Base-by-base conservation (phyloP, 1,284 basidiomycete species). In the Vanrija sp. region DNA sequence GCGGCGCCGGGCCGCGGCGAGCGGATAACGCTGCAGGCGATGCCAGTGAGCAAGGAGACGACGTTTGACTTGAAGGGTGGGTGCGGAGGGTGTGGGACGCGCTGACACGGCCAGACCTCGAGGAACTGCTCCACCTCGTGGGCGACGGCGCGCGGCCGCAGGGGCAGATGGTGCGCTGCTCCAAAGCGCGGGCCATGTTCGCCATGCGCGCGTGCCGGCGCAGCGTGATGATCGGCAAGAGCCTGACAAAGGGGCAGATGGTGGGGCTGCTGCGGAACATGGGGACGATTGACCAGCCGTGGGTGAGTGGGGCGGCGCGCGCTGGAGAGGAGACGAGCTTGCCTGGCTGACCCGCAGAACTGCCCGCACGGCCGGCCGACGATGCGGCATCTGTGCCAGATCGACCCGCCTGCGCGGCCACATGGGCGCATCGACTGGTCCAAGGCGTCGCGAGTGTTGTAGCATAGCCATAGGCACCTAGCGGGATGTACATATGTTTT, bases 291-390 rank as follows among this genome's bases (percentile, higher is more conserved):
- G 91, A 97, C 65, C 92, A 97, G 68, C 96, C 94, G 0, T 98
- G 96, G 82, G 78, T 79, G 49, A 57, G 71, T 64, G 5, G 14
- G 4, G 9, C 21, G 21, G 16, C n/a, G 4, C 18, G 21, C 21
- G 21, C 21, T 23, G 21, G 50, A 49, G 43, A 38, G 38, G n/a
- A n/a, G n/a, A n/a, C n/a, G n/a, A n/a, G n/a, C n/a, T 28, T 8
- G 25, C n/a, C 21, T 23, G 3, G 34, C 54, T 34, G 44, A 42
- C 23, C 18, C 2, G 6, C 57, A 79, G 92, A 91, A 95, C 58
- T 98, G 94, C 70, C 94, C 95, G 3, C 94, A 97, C 71, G 94
- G 94, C 5, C 80, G 94, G 44, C 95, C 95, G 1, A 98, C 94
- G 7, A 96, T 97, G 91, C 85, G 94, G 23, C 91, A 93, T 78